Base-by-base conservation (phyloP, 192 early-diverging fungal species). In the Allomyces macrogynus region DNA sequence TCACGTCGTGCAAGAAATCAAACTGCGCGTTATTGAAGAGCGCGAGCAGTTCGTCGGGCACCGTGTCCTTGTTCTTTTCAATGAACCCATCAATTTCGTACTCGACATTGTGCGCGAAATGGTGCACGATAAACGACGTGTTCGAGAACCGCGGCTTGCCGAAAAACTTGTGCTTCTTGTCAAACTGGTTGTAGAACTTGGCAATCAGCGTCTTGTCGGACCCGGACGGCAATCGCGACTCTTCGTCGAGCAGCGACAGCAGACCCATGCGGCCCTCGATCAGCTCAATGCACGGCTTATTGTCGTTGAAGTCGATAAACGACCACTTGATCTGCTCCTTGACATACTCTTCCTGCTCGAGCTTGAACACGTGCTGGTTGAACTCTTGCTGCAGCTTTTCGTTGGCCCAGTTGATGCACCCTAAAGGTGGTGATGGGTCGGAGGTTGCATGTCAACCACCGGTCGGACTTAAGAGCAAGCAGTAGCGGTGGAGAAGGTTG, bases 311-410 rank as follows among this genome's bases (percentile, higher is more conserved):
- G 66, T 99, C 92, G 65, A 99, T 95, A 66, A 95, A 95, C 26
- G 88, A 91, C 96, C 96, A 99, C 70, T 89, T 83, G 72, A 99
- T 90, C 75, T 95, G 79, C 71, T 99, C 96, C 40, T 87, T 86
- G 64, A 92, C 81, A 69, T 99, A 99, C 76, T 97, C 94, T 71
- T 99, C 92, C 76, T 99, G 96, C 72, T 96, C 92, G 40, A 97
- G 81, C 80, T 96, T 94, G 80, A 99, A 99, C 11, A 97, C 93
- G 72, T 97, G 96, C 64, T 87, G 86, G 77, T 94, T 99, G 74
- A 99, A 99, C 75, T 96, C 88, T 77, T 97, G 93, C 75, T 99
- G 96, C 64, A 99, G 77, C 75, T 99, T 99, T 74, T 99, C 96
- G 75, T 95, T 95, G 67, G 92, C 32, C 32, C 32, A 40, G 78